Evolutionary conservation across 2,329 filamentous ascomycete species (phyloP), one percentile per base, ranked within the genome.

Genomic region (Microsporum canis): DNA sequence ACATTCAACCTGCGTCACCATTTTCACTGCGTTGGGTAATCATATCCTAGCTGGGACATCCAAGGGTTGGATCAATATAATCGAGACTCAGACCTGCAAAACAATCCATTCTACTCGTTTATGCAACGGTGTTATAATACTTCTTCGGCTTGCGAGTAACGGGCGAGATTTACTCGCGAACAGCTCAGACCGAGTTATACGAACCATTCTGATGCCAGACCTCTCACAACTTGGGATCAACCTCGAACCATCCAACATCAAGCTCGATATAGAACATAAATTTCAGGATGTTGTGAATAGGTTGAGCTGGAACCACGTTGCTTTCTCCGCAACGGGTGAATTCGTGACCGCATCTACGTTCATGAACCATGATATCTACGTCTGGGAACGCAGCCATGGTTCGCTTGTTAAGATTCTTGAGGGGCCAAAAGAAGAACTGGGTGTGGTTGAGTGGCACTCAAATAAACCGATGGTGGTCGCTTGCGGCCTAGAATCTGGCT

Each of bases 341-440:
- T 97, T 97, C 71, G 91, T 99, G 45, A 91, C 91, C 29, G 94
- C 95, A 0, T 95, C 91, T 31, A 97, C 94, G 1, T 96, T 91
- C 73, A 97, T 97, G 80, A 99, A 99, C 70, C 91, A 96, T 68
- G 92, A 99, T 74, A 88, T 99, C 65, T 97, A 97, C 75, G 91
- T 97, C 33, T 97, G 92, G 94, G 94, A 99, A 76, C 85, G 94
- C 60, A 88, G 87, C 61, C 90, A 95, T 69, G 94, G 94, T 58
- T 96, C 90, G 74, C 78, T 99, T 61, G 91, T 96, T 59, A 95
- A 95, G 73, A 99, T 99, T 78, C 81, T 99, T 43, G 95, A 99
- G 73, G 92, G 94, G 0, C 91, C 92, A 0, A 95, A 95, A 69
- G 94, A 99, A 75, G 95, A 99, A 74, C 85, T 97, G 64, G 92